Evolutionary conservation across 768 basidiomycete species (phyloP).

Genomic region (Podaxis sp.): DNA sequence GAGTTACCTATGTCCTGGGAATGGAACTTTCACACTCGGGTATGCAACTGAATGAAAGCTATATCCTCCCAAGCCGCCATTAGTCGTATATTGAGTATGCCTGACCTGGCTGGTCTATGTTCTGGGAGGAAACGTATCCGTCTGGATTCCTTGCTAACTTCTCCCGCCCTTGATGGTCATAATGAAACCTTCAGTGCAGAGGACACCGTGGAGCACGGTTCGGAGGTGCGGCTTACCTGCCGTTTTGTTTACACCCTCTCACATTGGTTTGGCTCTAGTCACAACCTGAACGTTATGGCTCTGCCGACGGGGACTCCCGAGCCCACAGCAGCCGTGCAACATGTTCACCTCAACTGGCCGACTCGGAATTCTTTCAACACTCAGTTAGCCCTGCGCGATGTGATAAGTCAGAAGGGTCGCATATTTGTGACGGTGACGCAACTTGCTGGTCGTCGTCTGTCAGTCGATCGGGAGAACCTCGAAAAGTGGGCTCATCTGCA

Average conservation of each 20-base stretch:
- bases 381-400: not conserved
- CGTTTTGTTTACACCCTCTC: not conserved
- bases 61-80: slow-evolving; percentile 14
- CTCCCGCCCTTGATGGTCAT: not conserved
- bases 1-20: slow-evolving; percentile 16
- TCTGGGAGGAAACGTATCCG: not conserved
- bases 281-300: not conserved
- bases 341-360: not conserved
- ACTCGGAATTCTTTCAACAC: not conserved
- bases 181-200: not conserved
- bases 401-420: not conserved
- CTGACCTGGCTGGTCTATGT: slow-evolving; percentile 40
- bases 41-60: slow-evolving; percentile 1
- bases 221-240: not conserved
- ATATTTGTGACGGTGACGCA: not conserved
- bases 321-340: not conserved
- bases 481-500: not conserved
- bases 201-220: not conserved
- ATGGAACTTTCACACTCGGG: not conserved
- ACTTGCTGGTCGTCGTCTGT: not conserved
- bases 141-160: not conserved
- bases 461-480: not conserved
- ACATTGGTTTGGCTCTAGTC: not conserved
- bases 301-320: not conserved
- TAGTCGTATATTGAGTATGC: slow-evolving; percentile 37